Base-by-base conservation (phyloP, 305 asterid genomes). In the Fraxinus dipetala region DNA sequence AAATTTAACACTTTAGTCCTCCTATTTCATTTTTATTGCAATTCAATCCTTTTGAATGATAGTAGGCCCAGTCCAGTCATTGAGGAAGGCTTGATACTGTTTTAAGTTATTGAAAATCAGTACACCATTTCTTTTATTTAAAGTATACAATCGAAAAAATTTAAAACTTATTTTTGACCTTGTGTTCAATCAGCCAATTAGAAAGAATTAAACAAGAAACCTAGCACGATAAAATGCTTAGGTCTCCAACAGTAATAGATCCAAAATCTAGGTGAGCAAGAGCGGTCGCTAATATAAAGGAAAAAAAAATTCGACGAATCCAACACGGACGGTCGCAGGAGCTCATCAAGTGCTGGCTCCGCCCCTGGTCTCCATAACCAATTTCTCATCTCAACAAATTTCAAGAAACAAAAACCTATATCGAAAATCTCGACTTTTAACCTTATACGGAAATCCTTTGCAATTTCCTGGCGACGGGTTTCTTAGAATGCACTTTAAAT, bases 371-470 rank as follows among this genome's bases (percentile, higher is more conserved):
- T 40, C 51, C 16, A 40, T 79, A 83, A 56, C 83, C 89, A 81
- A 81, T 81, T 85, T 83, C 84, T 80, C 78, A 77, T 83, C 89
- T 81, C 86, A 85, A 83, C 82, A 82, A 86, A 79, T 56, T 56
- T 79, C 82, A 77, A 78, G 79, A 79, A 83, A 84, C 79, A 84
- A 86, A 84, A 81, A 81, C 0, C 89, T 87, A 85, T 83, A 77
- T 79, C 43, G 72, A 72, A 85, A 86, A 85, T 51, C 84, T 83
- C 85, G 70, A 77, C 83, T 80, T 85, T 83, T 80, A 83, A 85
- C 85, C 83, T 82, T 80, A n/a, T 72, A 85, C 54, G 78, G 54
- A 85, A 85, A 83, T 69, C 84, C 79, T 40, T 69, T 32, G 78
- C 45, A 65, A 81, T 32, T 51, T 35, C 77, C 59, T 45, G 69